Conservation (phyloP, 2,329 filamentous ascomycete species). For the Teratosphaeria zuluensis region DNA sequence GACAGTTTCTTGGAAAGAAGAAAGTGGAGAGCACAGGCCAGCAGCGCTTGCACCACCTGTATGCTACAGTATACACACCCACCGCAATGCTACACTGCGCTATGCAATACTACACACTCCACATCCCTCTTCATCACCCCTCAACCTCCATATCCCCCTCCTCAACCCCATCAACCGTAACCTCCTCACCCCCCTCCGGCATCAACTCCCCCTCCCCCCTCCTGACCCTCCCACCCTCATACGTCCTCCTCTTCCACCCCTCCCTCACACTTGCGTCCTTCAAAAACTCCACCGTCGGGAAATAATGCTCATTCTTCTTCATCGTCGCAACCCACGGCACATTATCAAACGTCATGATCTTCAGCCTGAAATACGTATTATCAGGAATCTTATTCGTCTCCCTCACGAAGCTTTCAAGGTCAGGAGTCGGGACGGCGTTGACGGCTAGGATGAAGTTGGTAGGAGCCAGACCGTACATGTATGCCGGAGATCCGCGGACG, state of each 20-base stretch:
- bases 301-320: slow-evolving; percentile 99
- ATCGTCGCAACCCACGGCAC: slow-evolving; percentile 98
- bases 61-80: neutral
- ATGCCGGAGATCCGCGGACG: slow-evolving; percentile 70
- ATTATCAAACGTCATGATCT: slow-evolving; percentile 97
- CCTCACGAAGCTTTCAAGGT: slow-evolving; percentile 68
- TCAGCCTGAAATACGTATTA: slow-evolving; percentile 95
- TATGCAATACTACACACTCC: neutral
- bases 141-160: slow-evolving; percentile 3
- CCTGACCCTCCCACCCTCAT: slow-evolving; percentile 38
- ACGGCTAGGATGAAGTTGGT: slow-evolving; percentile 98
- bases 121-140: neutral
- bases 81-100: neutral
- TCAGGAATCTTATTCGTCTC: slow-evolving; percentile 83
- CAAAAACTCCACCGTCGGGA: slow-evolving; percentile 56
- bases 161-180: slow-evolving; percentile 1
- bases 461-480: slow-evolving; percentile 83
- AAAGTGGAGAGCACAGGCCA: neutral
- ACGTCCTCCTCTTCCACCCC: slow-evolving; percentile 50
- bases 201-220: slow-evolving; percentile 22
- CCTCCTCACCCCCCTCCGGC: slow-evolving; percentile 4
- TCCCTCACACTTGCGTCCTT: slow-evolving; percentile 44
- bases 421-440: slow-evolving; percentile 75
- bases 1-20: neutral
- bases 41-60: no score